These are phyloP conservation scores for Scalesia atractyloides DNA, from an alignment of 129 eudicot species.

Conservation along the genomic window DNA sequence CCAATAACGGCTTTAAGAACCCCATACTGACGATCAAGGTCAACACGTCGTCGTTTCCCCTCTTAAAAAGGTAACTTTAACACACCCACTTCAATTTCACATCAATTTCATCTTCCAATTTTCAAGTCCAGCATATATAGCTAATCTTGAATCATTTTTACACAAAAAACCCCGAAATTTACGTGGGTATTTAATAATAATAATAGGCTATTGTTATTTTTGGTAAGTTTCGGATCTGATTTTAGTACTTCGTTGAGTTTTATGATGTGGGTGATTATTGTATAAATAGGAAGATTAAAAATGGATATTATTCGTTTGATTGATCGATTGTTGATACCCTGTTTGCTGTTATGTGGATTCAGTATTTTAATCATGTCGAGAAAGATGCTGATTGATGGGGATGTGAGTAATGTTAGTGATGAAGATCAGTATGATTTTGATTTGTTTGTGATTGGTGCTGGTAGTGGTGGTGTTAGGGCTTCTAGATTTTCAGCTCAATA, in stretches of 20 bases:
- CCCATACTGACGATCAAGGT: conserved; percentile 12
- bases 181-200: conserved; percentile 2
- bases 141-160: conserved; percentile 12
- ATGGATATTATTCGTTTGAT: conserved; percentile 19
- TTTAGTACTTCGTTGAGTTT: neutral
- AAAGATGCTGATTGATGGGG: conserved; percentile 90
- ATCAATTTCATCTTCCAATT: neutral
- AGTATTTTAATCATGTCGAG: conserved; percentile 50
- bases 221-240: conserved; percentile 21
- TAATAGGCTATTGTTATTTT: neutral
- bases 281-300: neutral
- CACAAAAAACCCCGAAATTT: conserved; percentile 11
- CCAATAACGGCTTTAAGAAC: conserved; percentile 5
- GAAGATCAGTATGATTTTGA: conserved; percentile 73
- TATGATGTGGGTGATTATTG: conserved; percentile 10
- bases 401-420: conserved; percentile 32
- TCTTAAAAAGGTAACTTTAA: neutral
- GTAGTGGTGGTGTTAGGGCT: conserved; percentile 94
- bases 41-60: conserved; percentile 9
- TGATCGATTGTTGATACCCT: conserved; percentile 32
- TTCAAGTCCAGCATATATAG: neutral
- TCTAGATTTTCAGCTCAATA: conserved; percentile 83
- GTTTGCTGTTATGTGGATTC: conserved; percentile 29
- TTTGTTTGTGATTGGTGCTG: conserved; percentile 97
- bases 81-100: neutral